Evolutionary conservation across 2,329 filamentous ascomycete genomes (phyloP), one percentile per base, ranked within the genome.

Genomic region (Penicillium sp.): DNA sequence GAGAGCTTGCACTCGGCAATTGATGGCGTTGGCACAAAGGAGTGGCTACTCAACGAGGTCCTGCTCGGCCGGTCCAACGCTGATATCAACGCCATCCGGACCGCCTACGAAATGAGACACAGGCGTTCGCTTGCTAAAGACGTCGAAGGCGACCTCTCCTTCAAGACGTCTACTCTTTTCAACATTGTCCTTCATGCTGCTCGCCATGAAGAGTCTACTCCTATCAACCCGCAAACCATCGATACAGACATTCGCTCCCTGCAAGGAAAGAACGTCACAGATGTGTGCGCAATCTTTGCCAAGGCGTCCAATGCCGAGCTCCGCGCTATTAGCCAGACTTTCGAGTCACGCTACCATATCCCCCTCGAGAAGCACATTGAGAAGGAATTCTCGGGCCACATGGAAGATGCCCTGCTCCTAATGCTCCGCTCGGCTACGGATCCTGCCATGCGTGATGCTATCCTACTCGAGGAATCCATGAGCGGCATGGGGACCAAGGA

Each of bases 301-400:
- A 82, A 83, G 45, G 83, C 89, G 46, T 95, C 88, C 65, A 87
- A 96, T 72, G 87, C 85, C 51, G 92, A 97, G 73, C 82, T 99
- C 53, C 85, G 90, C 34, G 92, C 92, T 37, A 91, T 97, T 58
- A 82, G 83, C 13, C 83, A 89, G 50, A 81, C 85, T 0, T 97
- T 96, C 76, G 81, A 86, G 66, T 79, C 85, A 51, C 87, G 86
- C 59, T 95, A 92, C 71, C 83, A 86, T 20, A 82, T 82, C 38
- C 78, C 84, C 13, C 80, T 97, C 2, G 86, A 90, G 61, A 82
- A 85, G 34, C 86, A 91, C 48, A 85, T 97, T 65, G 85, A 85
- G 60, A 89, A 84, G 77, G 86, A 94, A 67, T 97, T 97, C 75
- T 89, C 87, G 0, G 93, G 93, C 0, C 93, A 97, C 71, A 97